Conservation (phyloP, 2,329 filamentous ascomycete genomes). For the Colletotrichum somersetense region DNA sequence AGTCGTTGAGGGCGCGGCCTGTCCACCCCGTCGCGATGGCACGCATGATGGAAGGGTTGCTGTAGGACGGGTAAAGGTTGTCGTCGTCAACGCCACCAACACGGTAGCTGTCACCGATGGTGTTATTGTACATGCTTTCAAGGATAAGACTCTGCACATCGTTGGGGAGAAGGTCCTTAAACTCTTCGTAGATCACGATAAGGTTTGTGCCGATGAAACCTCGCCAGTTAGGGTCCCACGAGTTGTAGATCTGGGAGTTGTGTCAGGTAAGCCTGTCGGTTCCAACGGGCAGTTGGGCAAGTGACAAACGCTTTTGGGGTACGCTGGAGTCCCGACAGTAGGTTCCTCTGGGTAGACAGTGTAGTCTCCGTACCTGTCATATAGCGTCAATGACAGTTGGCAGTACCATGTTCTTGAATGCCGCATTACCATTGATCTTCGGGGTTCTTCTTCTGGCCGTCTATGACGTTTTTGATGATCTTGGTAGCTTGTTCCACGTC, state of each 20-base stretch:
- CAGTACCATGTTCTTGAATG: conserved; percentile 57
- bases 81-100: conserved; percentile 61
- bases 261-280: background rate
- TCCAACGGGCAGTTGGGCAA: background rate
- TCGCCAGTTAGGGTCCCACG: conserved; percentile 75
- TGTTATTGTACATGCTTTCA: conserved; percentile 65
- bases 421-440: conserved; percentile 49
- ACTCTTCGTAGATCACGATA: conserved; percentile 71
- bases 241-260: conserved; percentile 60
- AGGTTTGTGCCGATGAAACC: conserved; percentile 71
- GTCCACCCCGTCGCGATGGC: conserved; percentile 71
- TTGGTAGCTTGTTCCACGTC: conserved; percentile 64
- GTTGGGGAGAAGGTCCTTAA: conserved; percentile 57
- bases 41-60: conserved; percentile 65
- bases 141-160: conserved; percentile 59
- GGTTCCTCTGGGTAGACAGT: conserved; percentile 69
- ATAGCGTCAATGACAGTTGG: background rate
- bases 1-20: conserved; percentile 64
- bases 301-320: conserved; percentile 50
- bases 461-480: conserved; percentile 67
- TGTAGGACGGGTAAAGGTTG: conserved; percentile 57
- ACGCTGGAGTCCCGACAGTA: conserved; percentile 63
- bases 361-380: conserved; percentile 51
- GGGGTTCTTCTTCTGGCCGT: conserved; percentile 63
- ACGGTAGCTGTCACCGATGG: conserved; percentile 70